phyloP scores from a whole-genome alignment of 192 early-diverging fungal genomes.

The Backusella liffmaniae region DNA sequence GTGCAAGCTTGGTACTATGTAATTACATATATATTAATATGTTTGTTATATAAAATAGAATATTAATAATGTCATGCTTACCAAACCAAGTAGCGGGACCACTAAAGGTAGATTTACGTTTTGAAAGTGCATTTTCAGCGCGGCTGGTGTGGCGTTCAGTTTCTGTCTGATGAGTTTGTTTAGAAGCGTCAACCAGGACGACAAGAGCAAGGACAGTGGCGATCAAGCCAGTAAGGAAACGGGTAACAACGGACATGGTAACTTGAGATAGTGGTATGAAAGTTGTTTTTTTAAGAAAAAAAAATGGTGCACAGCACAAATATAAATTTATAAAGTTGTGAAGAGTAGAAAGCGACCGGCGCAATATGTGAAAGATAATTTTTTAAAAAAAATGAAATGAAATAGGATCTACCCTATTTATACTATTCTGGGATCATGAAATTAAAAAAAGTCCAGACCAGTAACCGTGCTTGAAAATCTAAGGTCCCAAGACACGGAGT shows the following conservation, averaged over 20 bases:
- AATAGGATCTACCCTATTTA: neutral
- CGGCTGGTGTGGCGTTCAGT: neutral
- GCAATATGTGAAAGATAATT: neutral
- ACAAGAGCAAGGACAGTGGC: conserved; percentile 13
- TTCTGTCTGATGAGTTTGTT: neutral
- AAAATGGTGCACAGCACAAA: neutral
- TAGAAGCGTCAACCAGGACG: neutral
- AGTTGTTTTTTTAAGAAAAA: neutral
- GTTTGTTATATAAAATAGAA: neutral
- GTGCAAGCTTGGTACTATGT: conserved; percentile 20
- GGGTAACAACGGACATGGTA: neutral
- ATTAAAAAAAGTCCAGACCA: conserved; percentile 4
- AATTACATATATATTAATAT: neutral
- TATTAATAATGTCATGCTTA: neutral
- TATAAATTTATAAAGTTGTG: neutral
- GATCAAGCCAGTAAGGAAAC: neutral
- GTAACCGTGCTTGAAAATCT: neutral
- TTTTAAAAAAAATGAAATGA: neutral
- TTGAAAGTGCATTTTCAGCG: neutral
- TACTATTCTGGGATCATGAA: neutral
- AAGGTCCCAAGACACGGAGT: neutral
- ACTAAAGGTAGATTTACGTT: neutral
- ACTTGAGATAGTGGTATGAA: neutral
- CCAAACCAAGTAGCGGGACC: conserved; percentile 34
- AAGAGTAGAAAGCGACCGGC: neutral